Evolutionary conservation across 176 grass and related monocot species (phyloP).

Genomic region (Paspalum vaginatum): DNA sequence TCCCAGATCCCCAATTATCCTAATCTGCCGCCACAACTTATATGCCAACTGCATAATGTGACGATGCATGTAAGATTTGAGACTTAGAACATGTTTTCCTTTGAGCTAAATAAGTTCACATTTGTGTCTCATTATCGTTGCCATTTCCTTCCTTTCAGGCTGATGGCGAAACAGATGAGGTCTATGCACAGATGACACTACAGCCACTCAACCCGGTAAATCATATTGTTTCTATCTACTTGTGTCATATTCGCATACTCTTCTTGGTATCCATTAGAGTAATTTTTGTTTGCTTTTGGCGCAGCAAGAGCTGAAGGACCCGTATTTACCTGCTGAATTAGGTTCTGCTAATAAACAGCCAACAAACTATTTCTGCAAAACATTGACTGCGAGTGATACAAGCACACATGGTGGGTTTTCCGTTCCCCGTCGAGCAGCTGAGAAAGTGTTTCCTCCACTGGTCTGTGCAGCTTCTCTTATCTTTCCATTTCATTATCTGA

Average conservation of each 20-base stretch:
- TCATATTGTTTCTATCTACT: conserved; percentile 24
- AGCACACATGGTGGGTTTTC: conserved; percentile 99
- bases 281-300: conserved; percentile 44
- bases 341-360: conserved; percentile 86
- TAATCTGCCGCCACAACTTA: conserved; percentile 86
- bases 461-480: conserved; percentile 45
- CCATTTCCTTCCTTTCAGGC: conserved; percentile 59
- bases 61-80: conserved; percentile 91
- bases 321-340: conserved; percentile 90
- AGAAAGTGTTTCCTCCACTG: conserved; percentile 98
- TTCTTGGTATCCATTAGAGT: conserved; percentile 1
- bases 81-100: background rate
- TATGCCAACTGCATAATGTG: conserved; percentile 97
- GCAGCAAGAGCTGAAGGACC: conserved; percentile 98
- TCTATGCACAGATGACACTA: conserved; percentile 97
- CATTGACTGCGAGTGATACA: conserved; percentile 95
- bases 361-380: conserved; percentile 99
- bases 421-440: conserved; percentile 97
- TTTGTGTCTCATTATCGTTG: conserved; percentile 25
- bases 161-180: conserved; percentile 93
- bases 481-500: conserved; percentile 19
- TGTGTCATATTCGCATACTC: conserved; percentile 3
- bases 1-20: conserved; percentile 94
- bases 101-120: background rate
- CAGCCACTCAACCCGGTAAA: conserved; percentile 89